Evolutionary conservation across 257 asterid genomes (phyloP).

Genomic region (Przewalskia tangutica): DNA sequence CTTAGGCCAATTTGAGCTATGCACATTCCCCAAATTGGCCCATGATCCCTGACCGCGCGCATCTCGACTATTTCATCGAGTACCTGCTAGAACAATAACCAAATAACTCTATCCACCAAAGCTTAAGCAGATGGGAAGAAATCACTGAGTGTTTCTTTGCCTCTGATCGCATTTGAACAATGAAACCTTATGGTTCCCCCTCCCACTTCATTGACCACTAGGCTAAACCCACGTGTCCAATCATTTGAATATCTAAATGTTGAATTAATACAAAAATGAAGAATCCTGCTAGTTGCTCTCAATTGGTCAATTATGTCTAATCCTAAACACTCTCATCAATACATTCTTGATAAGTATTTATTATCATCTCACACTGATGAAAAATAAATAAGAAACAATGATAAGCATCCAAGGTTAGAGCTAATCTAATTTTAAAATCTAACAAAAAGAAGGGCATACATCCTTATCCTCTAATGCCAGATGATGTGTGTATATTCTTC

Average conservation of each 20-base stretch:
- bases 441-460: not conserved
- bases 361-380: not conserved
- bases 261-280: not conserved
- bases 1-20: too few species aligned
- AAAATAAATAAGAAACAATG: not conserved
- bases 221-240: not conserved
- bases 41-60: too few species aligned
- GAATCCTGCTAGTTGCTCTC: not conserved
- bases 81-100: too few species aligned
- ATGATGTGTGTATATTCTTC: not conserved
- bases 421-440: not conserved
- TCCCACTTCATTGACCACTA: too few species aligned
- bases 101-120: too few species aligned
- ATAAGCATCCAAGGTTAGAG: not conserved
- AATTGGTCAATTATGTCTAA: not conserved
- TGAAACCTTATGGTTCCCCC: too few species aligned
- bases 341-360: conserved; percentile 3
- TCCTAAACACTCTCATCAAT: not conserved
- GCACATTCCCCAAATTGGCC: too few species aligned
- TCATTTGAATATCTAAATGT: not conserved
- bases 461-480: not conserved
- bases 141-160: too few species aligned
- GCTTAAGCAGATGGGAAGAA: too few species aligned
- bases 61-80: too few species aligned
- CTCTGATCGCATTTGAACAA: too few species aligned